Percentiles rank a stretch among this genome's conserved stretches.
Evolutionary conservation across 331 rosid genomes (phyloP).

Genomic region (Cydonia oblonga): DNA sequence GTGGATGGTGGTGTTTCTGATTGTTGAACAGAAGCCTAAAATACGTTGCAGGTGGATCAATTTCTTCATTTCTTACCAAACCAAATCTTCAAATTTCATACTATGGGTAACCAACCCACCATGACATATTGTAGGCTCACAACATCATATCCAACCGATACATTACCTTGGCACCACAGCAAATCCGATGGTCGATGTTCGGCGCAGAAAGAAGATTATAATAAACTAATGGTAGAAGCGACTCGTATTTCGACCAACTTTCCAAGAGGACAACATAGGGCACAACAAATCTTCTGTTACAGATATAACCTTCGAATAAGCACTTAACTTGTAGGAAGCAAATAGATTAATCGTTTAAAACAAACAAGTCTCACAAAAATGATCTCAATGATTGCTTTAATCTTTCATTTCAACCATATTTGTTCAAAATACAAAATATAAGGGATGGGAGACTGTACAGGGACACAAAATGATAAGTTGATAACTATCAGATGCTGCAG

Average conservation of each 20-base stretch:
- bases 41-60: background rate
- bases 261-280: background rate
- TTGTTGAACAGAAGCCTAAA: background rate
- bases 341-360: background rate
- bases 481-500: slow-evolving; percentile 3
- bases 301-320: background rate
- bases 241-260: background rate
- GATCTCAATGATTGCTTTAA: background rate
- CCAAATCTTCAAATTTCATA: background rate
- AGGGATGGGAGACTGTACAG: slow-evolving; percentile 14
- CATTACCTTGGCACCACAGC: background rate
- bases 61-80: background rate
- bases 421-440: slow-evolving; percentile 1
- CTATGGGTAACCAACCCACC: background rate
- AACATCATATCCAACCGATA: background rate
- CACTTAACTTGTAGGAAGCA: background rate
- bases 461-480: background rate
- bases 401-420: background rate
- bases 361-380: background rate
- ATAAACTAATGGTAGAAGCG: background rate
- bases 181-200: background rate
- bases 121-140: background rate
- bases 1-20: background rate
- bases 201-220: background rate
- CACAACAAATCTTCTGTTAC: background rate